Evolutionary conservation across 768 basidiomycete species (phyloP).

Genomic region (Tulasnella sp.): DNA sequence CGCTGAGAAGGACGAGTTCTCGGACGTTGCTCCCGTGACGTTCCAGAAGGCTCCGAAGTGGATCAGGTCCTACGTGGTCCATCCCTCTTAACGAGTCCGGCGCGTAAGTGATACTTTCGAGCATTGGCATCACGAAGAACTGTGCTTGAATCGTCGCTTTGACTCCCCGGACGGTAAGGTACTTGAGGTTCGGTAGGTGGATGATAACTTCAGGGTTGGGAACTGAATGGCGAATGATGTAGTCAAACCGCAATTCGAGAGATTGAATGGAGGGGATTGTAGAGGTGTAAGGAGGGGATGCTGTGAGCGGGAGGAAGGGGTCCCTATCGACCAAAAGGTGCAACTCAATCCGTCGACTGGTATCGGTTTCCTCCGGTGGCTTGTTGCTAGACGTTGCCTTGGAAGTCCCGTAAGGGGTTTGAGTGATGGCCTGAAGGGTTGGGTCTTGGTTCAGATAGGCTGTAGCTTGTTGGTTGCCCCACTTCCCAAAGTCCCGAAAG

Average conservation of each 20-base stretch:
- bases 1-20: slow-evolving; percentile 1
- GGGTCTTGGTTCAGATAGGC: not conserved
- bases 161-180: not conserved
- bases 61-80: not conserved
- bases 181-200: not conserved
- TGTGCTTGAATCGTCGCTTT: not conserved
- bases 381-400: not conserved
- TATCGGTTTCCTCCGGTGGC: not conserved
- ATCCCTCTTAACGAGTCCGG: not conserved
- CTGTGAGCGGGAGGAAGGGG: not conserved
- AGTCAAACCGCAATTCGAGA: not conserved
- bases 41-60: not conserved
- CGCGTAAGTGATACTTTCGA: not conserved
- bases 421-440: not conserved
- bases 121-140: not conserved
- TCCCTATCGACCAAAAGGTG: not conserved
- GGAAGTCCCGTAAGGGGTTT: not conserved
- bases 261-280: not conserved
- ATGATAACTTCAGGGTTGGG: not conserved
- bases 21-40: not conserved
- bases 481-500: slow-evolving; percentile 1
- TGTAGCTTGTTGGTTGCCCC: not conserved
- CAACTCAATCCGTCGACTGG: slow-evolving; percentile 5
- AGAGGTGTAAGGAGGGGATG: not conserved
- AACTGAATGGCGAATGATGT: not conserved